phyloP scores from a whole-genome alignment of 768 basidiomycete species.

The Asterophora parasitica region DNA sequence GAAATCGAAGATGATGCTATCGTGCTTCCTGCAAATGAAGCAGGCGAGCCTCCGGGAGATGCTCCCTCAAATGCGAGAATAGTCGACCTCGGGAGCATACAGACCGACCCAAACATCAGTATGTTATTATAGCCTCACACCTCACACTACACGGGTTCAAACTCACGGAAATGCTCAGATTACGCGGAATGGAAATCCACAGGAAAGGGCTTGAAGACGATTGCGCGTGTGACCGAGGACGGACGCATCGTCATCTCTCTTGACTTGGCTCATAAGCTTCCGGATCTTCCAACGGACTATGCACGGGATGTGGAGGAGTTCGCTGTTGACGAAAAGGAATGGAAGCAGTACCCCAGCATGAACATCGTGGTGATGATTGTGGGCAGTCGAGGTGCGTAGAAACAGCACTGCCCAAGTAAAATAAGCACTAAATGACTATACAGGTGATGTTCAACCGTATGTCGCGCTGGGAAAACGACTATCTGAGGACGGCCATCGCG shows the following conservation, averaged over 20 bases:
- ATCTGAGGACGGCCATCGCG: conserved; percentile 46
- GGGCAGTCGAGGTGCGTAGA: conserved; percentile 51
- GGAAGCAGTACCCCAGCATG: conserved; percentile 36
- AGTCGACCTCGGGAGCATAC: conserved; percentile 14
- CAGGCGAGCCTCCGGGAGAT: neutral
- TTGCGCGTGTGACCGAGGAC: conserved; percentile 36
- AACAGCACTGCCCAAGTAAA: neutral
- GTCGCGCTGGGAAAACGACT: conserved; percentile 51
- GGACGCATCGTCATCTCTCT: conserved; percentile 44
- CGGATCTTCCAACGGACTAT: conserved; percentile 45
- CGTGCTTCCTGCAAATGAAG: conserved; percentile 4
- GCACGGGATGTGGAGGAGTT: conserved; percentile 45
- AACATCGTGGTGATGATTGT: conserved; percentile 67
- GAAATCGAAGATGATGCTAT: conserved; percentile 9
- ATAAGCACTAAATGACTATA: neutral
- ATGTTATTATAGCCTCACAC: neutral
- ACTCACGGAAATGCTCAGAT: conserved; percentile 24
- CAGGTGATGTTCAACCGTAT: conserved; percentile 67
- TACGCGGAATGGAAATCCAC: conserved; percentile 34
- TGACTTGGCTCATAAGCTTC: conserved; percentile 43
- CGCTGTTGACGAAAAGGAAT: conserved; percentile 35
- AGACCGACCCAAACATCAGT: conserved; percentile 17
- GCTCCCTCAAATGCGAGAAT: neutral
- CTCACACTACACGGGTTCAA: too few relatives aligned
- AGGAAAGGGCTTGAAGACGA: conserved; percentile 39